phyloP scores from a whole-genome alignment of 352 stramenopile genomes.

The Pelagophyceae sp. region DNA sequence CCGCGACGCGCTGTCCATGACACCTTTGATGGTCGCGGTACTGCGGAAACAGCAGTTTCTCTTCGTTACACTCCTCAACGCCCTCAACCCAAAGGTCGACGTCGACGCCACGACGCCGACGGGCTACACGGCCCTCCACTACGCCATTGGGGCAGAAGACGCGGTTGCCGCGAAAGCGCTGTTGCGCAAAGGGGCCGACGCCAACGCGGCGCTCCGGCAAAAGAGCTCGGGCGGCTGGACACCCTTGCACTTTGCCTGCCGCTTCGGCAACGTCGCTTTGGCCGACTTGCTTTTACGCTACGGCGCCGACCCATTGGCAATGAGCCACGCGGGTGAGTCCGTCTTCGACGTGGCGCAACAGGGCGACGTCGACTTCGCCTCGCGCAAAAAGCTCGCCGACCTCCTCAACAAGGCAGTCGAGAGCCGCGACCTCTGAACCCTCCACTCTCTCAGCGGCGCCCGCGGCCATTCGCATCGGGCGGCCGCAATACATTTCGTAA shows the following conservation, averaged over 20 bases:
- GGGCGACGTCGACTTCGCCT: neutral
- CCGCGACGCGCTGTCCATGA: neutral
- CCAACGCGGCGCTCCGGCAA: neutral
- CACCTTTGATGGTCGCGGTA: neutral
- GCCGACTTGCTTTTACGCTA: neutral
- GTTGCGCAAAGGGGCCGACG: neutral
- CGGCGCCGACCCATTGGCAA: neutral
- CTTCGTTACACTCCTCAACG: neutral
- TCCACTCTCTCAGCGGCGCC: too few relatives aligned
- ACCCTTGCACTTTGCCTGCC: constrained; percentile 3
- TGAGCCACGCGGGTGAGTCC: neutral
- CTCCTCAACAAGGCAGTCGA: neutral
- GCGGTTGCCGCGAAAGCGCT: neutral
- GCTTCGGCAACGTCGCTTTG: neutral
- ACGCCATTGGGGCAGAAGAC: neutral
- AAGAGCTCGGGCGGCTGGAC: neutral
- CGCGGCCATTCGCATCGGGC: too few relatives aligned
- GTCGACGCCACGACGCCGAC: neutral
- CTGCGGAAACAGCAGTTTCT: neutral
- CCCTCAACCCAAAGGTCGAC: neutral
- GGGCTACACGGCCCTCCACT: constrained; percentile 5
- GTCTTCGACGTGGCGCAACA: neutral
- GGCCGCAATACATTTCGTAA: too few relatives aligned
- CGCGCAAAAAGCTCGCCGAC: neutral
- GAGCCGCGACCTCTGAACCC: too few relatives aligned